A percentile compares a stretch with the other conserved stretches of the same genome.
These are phyloP conservation scores for Chalciporus pseudorubinellus DNA, from an alignment of 768 basidiomycete genomes.

Conservation along the genomic window DNA sequence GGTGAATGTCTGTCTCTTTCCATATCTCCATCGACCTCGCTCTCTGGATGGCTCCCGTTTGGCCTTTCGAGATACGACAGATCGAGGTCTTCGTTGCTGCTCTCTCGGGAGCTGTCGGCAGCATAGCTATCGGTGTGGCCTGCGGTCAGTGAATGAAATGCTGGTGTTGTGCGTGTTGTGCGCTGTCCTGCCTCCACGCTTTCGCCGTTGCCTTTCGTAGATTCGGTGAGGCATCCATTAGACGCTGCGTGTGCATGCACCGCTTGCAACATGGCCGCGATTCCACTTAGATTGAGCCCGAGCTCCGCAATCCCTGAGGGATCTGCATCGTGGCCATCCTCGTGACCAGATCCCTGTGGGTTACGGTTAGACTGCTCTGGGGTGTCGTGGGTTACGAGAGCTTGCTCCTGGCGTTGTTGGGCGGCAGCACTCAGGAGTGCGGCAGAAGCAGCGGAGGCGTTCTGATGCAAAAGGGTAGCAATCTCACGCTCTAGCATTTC, in stretches of 20 bases:
- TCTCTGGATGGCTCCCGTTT: no score
- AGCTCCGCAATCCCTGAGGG: constrained; percentile 34
- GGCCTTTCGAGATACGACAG: no score
- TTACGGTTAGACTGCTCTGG: constrained; percentile 25
- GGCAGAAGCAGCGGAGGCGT: constrained; percentile 65
- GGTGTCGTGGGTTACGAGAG: constrained; percentile 36
- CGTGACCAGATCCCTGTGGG: constrained; percentile 13
- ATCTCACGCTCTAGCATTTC: constrained; percentile 80
- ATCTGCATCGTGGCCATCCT: constrained; percentile 14
- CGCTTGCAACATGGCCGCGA: constrained; percentile 79
- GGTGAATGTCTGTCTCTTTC: constrained; percentile 41
- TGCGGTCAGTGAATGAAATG: constrained; percentile 76
- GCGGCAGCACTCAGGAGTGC: constrained; percentile 64
- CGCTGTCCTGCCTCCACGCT: constrained; percentile 45
- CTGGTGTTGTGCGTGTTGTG: constrained; percentile 67
- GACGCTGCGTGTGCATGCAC: constrained; percentile 62
- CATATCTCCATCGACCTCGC: constrained; percentile 36
- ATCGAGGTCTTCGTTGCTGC: constrained; percentile 50
- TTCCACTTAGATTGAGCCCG: constrained; percentile 57
- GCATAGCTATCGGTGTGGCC: constrained; percentile 31
- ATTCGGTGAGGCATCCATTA: constrained; percentile 45
- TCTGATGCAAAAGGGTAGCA: constrained; percentile 69
- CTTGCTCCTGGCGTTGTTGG: constrained; percentile 58
- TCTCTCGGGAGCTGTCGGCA: constrained; percentile 25
- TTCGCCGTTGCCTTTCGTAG: constrained; percentile 47